Evolutionary conservation across 257 asterid genomes (phyloP).

Genomic region (Plantago elongata): DNA sequence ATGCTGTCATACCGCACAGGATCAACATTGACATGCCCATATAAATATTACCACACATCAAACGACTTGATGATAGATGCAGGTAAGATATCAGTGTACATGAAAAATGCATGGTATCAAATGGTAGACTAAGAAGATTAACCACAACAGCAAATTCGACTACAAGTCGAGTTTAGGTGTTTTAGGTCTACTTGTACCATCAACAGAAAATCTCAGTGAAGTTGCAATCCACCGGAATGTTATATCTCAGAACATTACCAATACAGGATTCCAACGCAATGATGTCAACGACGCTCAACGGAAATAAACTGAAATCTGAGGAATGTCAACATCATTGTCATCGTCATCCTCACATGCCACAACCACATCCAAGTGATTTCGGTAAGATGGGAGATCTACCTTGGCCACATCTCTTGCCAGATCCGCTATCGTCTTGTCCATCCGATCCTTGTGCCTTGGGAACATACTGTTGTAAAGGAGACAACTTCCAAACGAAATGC

Average conservation of each 20-base stretch:
- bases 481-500: conserved; percentile 82
- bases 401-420: conserved; percentile 75
- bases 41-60: too few relatives aligned
- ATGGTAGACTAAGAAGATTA: too few relatives aligned
- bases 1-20: too few relatives aligned
- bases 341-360: conserved; percentile 92
- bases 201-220: too few relatives aligned
- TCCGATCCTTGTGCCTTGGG: conserved; percentile 74
- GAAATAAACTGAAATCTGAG: conserved; percentile 69
- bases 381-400: conserved; percentile 62
- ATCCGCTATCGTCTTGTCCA: conserved; percentile 70
- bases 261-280: conserved; percentile 13
- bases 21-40: too few relatives aligned
- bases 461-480: conserved; percentile 77
- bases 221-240: background rate
- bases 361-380: conserved; percentile 68
- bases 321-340: conserved; percentile 77
- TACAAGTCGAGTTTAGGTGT: too few relatives aligned
- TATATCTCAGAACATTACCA: background rate
- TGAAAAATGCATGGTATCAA: too few relatives aligned
- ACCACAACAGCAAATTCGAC: too few relatives aligned
- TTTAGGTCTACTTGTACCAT: too few relatives aligned
- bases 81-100: too few relatives aligned
- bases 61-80: too few relatives aligned
- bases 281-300: conserved; percentile 29